Conservation (phyloP, 106 monocot genomes). For the Dioscorea zingiberensis region DNA sequence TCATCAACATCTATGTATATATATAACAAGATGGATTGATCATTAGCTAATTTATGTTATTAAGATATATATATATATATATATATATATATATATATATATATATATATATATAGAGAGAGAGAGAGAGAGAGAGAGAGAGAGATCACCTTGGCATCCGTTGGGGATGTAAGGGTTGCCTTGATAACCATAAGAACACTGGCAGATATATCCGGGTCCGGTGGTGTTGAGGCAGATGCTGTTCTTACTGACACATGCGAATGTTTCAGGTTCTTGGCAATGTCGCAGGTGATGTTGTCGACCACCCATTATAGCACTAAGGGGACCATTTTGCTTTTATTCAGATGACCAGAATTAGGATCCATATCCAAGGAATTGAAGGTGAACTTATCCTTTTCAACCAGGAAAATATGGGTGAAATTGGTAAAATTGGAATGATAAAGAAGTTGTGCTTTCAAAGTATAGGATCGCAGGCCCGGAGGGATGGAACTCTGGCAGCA, state of each 20-base stretch:
- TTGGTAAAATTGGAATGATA: neutral
- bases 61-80: no score
- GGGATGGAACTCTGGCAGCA: conserved; percentile 56
- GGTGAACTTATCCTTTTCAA: neutral
- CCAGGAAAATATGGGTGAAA: neutral
- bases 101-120: no score
- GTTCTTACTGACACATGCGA: neutral
- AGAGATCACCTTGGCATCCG: conserved; percentile 21
- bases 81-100: no score
- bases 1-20: conserved; percentile 17
- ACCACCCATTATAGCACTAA: neutral
- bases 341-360: no score
- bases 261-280: neutral
- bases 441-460: no score
- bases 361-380: neutral
- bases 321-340: neutral
- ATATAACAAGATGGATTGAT: no score
- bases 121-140: no score
- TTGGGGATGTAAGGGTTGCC: conserved; percentile 74
- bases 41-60: no score
- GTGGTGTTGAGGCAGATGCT: neutral
- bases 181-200: conserved; percentile 21
- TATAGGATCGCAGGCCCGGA: neutral
- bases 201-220: conserved; percentile 13
- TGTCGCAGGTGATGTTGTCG: neutral